Base-by-base conservation (phyloP, 495 filamentous ascomycete genomes). In the Eremomyces bilateralis region DNA sequence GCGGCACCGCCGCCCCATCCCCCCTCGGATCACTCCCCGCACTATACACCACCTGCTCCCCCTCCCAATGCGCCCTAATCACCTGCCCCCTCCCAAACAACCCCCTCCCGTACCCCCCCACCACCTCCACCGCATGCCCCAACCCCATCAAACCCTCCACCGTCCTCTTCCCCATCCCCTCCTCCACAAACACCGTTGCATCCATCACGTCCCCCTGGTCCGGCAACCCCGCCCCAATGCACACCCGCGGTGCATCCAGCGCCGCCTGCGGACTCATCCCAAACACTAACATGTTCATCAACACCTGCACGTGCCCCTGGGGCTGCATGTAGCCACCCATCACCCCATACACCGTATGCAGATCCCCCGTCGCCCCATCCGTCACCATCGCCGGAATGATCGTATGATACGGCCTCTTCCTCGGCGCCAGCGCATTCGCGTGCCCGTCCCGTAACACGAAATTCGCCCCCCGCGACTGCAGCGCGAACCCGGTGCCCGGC, bases 281-380 rank as follows among this genome's bases (percentile, higher is more conserved):
- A 50, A 88, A 92, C 0, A 76, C 71, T 2, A 91, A 53, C 70
- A 90, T 80, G 38, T 91, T 92, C 4, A 95, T 63, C 34, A 97
- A 56, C 2, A 94, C 81, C 53, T 97, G 88, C 11, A 95, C 80
- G 48, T 97, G 88, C 6, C 88, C 88, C 59, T 95, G 88, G 0
- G 88, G 88, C 60, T 97, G 88, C 90, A 97, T 95, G 55, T 84
- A 93, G 21, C 88, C 88, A 40, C 88, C 88, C 88, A 95, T 95
- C 32, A 93, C 83, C 31, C 88, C 90, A 43, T 80, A 91, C 0
- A 92, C 80, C 25, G 68, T 71, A 48, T 93, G 76, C 38, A 97
- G 54, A 13, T 60, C 69, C 15, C 64, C 64, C 42, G 85, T 80
- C 12, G 56, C 60, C 1, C 67, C 47, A 40, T 82, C 77, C 2